Base-by-base conservation (phyloP, 2,329 filamentous ascomycete species). In the Penicillium frequentans region DNA sequence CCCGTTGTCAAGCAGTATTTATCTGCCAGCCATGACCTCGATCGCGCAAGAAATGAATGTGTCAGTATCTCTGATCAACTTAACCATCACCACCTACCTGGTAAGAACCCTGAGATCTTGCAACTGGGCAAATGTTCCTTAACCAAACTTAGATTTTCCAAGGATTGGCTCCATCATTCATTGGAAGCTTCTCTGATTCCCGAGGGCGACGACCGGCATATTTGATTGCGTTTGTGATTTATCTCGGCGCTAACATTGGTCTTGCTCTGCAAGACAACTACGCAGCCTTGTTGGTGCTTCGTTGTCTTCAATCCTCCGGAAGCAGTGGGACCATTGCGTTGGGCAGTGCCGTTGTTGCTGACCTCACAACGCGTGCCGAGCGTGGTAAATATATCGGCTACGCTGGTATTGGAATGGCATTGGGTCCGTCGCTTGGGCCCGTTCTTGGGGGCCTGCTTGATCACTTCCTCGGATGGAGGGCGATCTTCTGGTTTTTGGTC, bases 341-440 rank as follows among this genome's bases (percentile, higher is more conserved):
- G 1, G 85, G 84, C 0, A 88, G 83, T 59, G 90, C 86, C 2
- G 85, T 91, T 1, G 83, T 93, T 14, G 86, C 88, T 0, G 90
- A 95, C 65, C 81, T 92, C 5, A 82, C 86, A 0, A 85, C 87
- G 0, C 86, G 83, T 46, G 81, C 84, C 0, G 88, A 93, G 70
- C 79, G 90, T 64, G 90, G 90, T 3, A 84, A 82, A 55, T 93
- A 90, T 67, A 87, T 93, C 77, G 89, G 85, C 50, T 82, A 86
- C 58, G 84, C 86, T n/a, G 82, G 81, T 31, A 80, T 79, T 4
- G 86, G 83, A 16, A 77, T 83, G 53, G 84, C 86, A 39, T 50
- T 80, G 13, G 78, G 74, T 0, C 77, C 77, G 1, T 69, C 78
- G 3, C 67, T 89, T 7, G 77, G 84, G 0, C 86, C 88, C 0